Evolutionary conservation across 345 rosid genomes (phyloP).

Genomic region (Kandelia obovata): DNA sequence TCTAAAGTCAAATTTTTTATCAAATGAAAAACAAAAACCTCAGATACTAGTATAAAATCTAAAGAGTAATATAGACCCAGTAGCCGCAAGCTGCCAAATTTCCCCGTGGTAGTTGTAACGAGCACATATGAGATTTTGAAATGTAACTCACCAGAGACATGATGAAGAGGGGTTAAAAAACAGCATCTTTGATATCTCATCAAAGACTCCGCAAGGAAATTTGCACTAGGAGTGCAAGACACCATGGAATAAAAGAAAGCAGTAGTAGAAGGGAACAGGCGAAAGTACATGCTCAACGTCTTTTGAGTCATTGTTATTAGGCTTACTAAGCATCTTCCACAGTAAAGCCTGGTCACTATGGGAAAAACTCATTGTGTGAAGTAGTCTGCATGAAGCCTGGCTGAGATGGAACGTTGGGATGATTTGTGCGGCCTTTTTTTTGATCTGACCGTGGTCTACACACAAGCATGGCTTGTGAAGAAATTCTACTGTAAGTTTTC

Average conservation of each 20-base stretch:
- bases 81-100: too few species aligned
- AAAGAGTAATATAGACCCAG: too few species aligned
- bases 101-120: too few species aligned
- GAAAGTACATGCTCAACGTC: slow-evolving; percentile 10
- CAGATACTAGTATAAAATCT: too few species aligned
- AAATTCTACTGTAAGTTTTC: slow-evolving; percentile 10
- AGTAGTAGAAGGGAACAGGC: slow-evolving; percentile 11
- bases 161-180: slow-evolving; percentile 40
- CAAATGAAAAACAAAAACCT: too few species aligned
- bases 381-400: slow-evolving; percentile 41
- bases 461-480: slow-evolving; percentile 11
- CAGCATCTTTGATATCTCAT: slow-evolving; percentile 14
- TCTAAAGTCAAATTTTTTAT: not conserved
- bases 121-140: too few species aligned
- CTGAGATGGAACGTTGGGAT: slow-evolving; percentile 26
- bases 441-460: not conserved
- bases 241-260: slow-evolving; percentile 34
- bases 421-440: slow-evolving; percentile 9
- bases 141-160: slow-evolving; percentile 43
- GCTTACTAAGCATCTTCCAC: slow-evolving; percentile 37
- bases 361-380: slow-evolving; percentile 40
- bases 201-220: slow-evolving; percentile 11
- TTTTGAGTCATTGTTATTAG: slow-evolving; percentile 9
- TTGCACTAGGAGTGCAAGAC: slow-evolving; percentile 26
- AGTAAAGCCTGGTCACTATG: slow-evolving; percentile 37